Percentiles rank a stretch among this genome's conserved stretches.
Conservation (phyloP, 495 filamentous ascomycete genomes). For the Lentithecium fluviatile region DNA sequence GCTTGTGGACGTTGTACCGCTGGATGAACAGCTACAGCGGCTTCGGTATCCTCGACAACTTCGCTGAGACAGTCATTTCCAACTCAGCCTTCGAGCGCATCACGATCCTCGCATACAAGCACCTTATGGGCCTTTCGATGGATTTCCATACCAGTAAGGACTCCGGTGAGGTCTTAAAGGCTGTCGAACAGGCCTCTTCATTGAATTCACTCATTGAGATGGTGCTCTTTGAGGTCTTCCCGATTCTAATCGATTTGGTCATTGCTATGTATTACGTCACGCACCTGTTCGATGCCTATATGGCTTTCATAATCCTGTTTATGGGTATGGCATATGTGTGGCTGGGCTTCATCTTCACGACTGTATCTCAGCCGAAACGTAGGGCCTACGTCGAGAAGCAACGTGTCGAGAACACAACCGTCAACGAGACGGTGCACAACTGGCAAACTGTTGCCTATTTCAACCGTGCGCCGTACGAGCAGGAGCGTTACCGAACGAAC, state of each 20-base stretch:
- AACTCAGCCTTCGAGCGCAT: constrained; percentile 58
- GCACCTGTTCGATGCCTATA: constrained; percentile 67
- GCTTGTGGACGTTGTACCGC: constrained; percentile 38
- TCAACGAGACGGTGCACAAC: constrained; percentile 63
- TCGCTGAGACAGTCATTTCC: constrained; percentile 49
- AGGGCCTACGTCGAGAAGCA: constrained; percentile 40
- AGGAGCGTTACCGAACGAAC: constrained; percentile 54
- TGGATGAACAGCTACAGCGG: constrained; percentile 28
- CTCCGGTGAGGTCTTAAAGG: constrained; percentile 66
- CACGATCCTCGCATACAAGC: constrained; percentile 65
- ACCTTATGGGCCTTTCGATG: constrained; percentile 73
- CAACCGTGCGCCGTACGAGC: constrained; percentile 68
- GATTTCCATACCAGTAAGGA: constrained; percentile 78
- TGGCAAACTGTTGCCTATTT: constrained; percentile 74
- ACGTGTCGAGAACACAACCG: constrained; percentile 59
- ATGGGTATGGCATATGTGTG: constrained; percentile 65
- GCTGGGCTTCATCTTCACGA: constrained; percentile 32
- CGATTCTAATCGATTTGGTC: constrained; percentile 69
- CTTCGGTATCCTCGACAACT: constrained; percentile 21
- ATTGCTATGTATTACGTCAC: constrained; percentile 70
- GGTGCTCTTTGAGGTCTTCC: constrained; percentile 64
- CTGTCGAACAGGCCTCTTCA: constrained; percentile 63
- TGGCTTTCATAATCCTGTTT: constrained; percentile 66
- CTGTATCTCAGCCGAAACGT: constrained; percentile 5
- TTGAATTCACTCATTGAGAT: constrained; percentile 65